Percentiles rank a stretch among this genome's conserved stretches.
Evolutionary conservation across 495 filamentous ascomycete genomes (phyloP).

Genomic region (Halenospora varia): DNA sequence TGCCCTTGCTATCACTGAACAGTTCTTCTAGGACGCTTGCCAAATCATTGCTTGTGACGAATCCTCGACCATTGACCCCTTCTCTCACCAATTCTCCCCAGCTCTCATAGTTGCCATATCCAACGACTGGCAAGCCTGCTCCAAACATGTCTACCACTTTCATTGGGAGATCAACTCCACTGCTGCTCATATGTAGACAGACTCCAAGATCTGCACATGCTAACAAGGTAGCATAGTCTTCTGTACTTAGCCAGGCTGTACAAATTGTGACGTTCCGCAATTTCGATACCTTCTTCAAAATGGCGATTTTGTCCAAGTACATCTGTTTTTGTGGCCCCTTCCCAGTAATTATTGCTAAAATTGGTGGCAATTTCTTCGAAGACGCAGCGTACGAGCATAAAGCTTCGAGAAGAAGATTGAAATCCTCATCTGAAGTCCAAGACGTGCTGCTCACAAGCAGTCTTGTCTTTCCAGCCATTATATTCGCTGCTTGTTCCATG

Average conservation of each 20-base stretch:
- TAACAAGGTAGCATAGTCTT: slow-evolving; percentile 84
- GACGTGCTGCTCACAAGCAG: slow-evolving; percentile 88
- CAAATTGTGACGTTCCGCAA: slow-evolving; percentile 64
- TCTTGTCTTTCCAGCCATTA: slow-evolving; percentile 51
- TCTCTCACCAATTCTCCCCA: slow-evolving; percentile 85
- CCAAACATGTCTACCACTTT: slow-evolving; percentile 99
- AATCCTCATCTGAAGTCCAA: slow-evolving; percentile 97
- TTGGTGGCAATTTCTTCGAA: slow-evolving; percentile 46
- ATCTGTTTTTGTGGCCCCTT: slow-evolving; percentile 79
- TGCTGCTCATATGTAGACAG: slow-evolving; percentile 86
- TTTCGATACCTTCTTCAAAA: slow-evolving; percentile 52
- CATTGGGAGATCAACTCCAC: slow-evolving; percentile 96
- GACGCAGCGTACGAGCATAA: slow-evolving; percentile 60
- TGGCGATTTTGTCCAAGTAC: slow-evolving; percentile 62
- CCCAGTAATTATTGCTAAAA: slow-evolving; percentile 88
- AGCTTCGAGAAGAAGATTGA: slow-evolving; percentile 81
- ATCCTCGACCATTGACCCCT: slow-evolving; percentile 80
- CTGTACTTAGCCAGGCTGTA: slow-evolving; percentile 77
- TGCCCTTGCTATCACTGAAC: slow-evolving; percentile 45
- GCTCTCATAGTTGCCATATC: slow-evolving; percentile 76
- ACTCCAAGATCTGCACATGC: slow-evolving; percentile 86
- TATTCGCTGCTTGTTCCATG: slow-evolving; percentile 43
- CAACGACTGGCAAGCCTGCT: slow-evolving; percentile 83
- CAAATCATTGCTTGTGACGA: slow-evolving; percentile 62
- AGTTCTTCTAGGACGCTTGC: slow-evolving; percentile 54